These are phyloP conservation scores for Nadsonia fulvescens DNA, from an alignment of 805 yeast species.

Conservation along the genomic window DNA sequence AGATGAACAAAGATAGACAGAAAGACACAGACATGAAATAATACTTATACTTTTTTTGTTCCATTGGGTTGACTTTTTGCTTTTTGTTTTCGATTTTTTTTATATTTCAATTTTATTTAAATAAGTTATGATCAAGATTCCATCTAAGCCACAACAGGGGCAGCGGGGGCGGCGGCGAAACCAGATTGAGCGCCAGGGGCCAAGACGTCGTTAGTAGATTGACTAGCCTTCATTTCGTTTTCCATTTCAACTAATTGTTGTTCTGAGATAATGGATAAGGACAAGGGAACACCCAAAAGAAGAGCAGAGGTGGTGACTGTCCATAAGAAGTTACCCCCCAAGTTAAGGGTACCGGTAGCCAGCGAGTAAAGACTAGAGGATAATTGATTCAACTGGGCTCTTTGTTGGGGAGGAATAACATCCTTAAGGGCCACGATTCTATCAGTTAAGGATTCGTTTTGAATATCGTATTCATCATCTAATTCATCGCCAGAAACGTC, in stretches of 20 bases:
- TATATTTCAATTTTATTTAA: too few relatives aligned
- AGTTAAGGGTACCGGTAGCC: constrained; percentile 30
- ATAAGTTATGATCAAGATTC: too few relatives aligned
- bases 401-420: constrained; percentile 74
- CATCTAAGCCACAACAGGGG: too few relatives aligned
- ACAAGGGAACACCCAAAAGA: constrained; percentile 81
- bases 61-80: background rate
- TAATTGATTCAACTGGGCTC: constrained; percentile 28
- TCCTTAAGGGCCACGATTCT: constrained; percentile 86
- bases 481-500: constrained; percentile 33
- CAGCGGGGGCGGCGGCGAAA: constrained; percentile 16
- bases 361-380: constrained; percentile 18
- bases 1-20: background rate
- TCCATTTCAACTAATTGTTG: constrained; percentile 90
- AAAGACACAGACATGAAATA: background rate
- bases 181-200: constrained; percentile 22
- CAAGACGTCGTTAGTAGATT: constrained; percentile 15
- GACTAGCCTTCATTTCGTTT: constrained; percentile 52
- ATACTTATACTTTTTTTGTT: background rate
- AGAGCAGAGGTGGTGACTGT: constrained; percentile 64
- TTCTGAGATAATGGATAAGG: constrained; percentile 76
- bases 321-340: constrained; percentile 72
- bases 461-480: constrained; percentile 57
- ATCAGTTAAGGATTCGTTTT: constrained; percentile 69
- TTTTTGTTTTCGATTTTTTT: too few relatives aligned